Base-by-base conservation (phyloP, 2,329 filamentous ascomycete species). In the Epichloe brachyelytri region DNA sequence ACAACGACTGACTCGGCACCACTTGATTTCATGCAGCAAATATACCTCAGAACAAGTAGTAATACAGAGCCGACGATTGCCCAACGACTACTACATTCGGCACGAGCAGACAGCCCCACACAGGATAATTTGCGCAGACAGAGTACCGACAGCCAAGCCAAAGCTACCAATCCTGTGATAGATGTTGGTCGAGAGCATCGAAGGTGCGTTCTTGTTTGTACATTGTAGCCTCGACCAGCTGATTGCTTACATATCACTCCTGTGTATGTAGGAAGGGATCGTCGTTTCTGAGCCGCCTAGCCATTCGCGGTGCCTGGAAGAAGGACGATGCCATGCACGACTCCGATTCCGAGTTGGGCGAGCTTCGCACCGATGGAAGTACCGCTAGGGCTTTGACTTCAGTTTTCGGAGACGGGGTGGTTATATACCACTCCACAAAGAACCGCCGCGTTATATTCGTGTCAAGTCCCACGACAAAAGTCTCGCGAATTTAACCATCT, bases 361-460 rank as follows among this genome's bases (percentile, higher is more conserved):
- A 81, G 58, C 66, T 71, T 36, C 79, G 88, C 57, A 82, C 80
- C 34, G 86, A 94, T 64, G 88, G 88, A 50, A 86, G 84, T 71
- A 84, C 94, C 66, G 86, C 88, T 36, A 80, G 85, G 59, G 82
- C 90, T 53, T 91, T 95, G 65, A 85, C 85, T 38, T 84, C 88
- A 53, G 79, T 85, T 48, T 77, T 87, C 61, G 85, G 80, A 49
- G 78, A 79, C 26, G 76, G 70, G 50, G 85, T 8, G 22, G 88
- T 53, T 97, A 85, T 65, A 88, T 88, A 51, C 91, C 93, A 7
- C 81, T 84, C 55, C 84, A 94, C 62, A 93, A 93, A 57, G 87
- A 90, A 50, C 90, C 91, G 3, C 88, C 90, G 2, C 82, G 87
- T 26, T 97, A 97, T 62, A 93, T 97, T 60, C 88, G 88, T 57